Percentiles rank a stretch among this genome's conserved stretches.
These are phyloP conservation scores for Yarrowia phangngaensis DNA, from an alignment of 805 yeast species.

Conservation along the genomic window DNA sequence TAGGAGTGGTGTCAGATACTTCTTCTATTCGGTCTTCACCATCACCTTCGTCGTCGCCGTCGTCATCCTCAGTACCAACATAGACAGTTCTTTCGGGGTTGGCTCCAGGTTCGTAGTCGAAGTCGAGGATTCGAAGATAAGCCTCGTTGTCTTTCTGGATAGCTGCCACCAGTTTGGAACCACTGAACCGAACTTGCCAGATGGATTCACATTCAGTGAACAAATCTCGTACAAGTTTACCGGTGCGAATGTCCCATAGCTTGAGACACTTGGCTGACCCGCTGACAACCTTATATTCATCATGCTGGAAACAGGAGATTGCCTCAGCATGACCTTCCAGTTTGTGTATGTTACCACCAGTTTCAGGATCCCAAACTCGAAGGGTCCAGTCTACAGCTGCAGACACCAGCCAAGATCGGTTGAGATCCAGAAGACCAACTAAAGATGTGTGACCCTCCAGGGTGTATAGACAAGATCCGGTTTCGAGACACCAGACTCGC, in stretches of 20 bases:
- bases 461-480: constrained; percentile 64
- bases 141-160: constrained; percentile 71
- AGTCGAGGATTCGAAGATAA: constrained; percentile 79
- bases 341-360: constrained; percentile 62
- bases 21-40: background rate
- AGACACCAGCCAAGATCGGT: constrained; percentile 72
- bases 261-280: constrained; percentile 87
- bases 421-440: constrained; percentile 80
- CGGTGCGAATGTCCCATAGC: constrained; percentile 80
- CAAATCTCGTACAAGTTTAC: constrained; percentile 66
- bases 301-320: constrained; percentile 89
- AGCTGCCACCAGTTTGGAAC: constrained; percentile 83
- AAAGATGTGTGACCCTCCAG: constrained; percentile 85
- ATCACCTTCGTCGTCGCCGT: background rate
- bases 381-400: constrained; percentile 95
- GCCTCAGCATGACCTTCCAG: constrained; percentile 77
- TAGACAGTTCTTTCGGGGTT: constrained; percentile 14
- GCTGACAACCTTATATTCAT: constrained; percentile 75
- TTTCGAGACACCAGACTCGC: constrained; percentile 81
- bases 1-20: background rate
- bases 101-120: constrained; percentile 45
- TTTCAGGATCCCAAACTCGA: constrained; percentile 86
- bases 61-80: constrained; percentile 11
- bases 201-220: constrained; percentile 76
- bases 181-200: constrained; percentile 92